phyloP scores from a whole-genome alignment of 208 protist genomes.

The Porcisia hertigi region DNA sequence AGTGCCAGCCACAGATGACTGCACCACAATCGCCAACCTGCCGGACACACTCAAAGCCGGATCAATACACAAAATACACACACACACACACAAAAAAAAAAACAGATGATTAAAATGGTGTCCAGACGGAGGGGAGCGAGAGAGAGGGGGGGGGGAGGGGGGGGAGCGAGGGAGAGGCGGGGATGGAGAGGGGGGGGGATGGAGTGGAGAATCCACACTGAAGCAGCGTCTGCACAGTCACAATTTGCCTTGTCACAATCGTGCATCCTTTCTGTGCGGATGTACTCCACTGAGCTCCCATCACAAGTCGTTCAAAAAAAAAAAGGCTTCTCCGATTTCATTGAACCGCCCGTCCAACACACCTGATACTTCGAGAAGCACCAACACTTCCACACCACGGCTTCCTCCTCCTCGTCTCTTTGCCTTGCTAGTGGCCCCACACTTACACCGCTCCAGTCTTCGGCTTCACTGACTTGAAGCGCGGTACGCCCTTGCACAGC shows the following conservation, averaged over 20 bases:
- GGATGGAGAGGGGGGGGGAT: background rate
- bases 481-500: conserved; percentile 71
- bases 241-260: background rate
- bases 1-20: too few relatives aligned
- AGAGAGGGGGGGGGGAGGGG: too few relatives aligned
- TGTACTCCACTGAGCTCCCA: background rate
- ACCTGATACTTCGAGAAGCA: too few relatives aligned
- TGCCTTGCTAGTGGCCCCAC: background rate
- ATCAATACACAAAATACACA: background rate
- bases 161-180: too few relatives aligned
- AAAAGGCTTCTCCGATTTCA: too few relatives aligned
- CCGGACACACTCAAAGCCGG: too few relatives aligned
- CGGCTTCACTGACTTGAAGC: conserved; percentile 46
- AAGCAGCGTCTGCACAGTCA: background rate
- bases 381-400: too few relatives aligned
- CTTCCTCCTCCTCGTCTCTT: background rate
- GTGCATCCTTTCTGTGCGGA: background rate
- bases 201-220: background rate
- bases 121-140: too few relatives aligned
- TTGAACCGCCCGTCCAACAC: background rate
- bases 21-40: too few relatives aligned
- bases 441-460: conserved; percentile 16
- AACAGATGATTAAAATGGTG: too few relatives aligned
- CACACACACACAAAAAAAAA: background rate
- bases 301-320: too few relatives aligned